phyloP scores from a whole-genome alignment of 192 early-diverging fungal species.

The Coemansia sp. region DNA sequence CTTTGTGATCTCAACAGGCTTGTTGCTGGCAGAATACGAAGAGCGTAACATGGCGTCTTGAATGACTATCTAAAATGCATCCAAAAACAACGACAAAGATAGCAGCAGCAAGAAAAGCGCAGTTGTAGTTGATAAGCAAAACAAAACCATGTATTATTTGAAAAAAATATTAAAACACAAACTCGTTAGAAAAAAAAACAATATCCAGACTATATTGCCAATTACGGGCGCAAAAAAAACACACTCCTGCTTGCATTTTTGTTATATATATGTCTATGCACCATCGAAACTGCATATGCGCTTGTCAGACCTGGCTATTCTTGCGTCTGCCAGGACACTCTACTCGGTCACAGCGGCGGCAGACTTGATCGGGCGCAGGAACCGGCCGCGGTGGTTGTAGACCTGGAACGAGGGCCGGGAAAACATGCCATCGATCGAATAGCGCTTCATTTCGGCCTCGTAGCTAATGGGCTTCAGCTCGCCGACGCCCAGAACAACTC shows the following conservation, averaged over 20 bases:
- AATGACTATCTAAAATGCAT: background rate
- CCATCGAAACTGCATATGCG: background rate
- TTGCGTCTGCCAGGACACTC: background rate
- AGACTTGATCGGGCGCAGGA: conserved; percentile 24
- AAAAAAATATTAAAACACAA: background rate
- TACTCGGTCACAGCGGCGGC: background rate
- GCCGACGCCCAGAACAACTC: conserved; percentile 37
- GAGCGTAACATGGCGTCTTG: background rate
- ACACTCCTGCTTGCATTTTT: background rate
- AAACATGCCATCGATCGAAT: conserved; percentile 48
- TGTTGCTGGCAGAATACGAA: background rate
- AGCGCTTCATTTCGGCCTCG: conserved; percentile 54
- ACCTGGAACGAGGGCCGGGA: conserved; percentile 52
- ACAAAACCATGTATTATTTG: background rate
- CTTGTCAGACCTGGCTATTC: background rate
- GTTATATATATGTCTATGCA: background rate
- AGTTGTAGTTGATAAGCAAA: no score
- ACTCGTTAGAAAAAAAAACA: background rate
- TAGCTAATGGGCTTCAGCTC: conserved; percentile 49
- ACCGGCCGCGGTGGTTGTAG: conserved; percentile 50
- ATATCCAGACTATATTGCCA: background rate
- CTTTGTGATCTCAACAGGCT: conserved; percentile 18
- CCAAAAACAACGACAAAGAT: no score
- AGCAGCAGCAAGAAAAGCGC: no score
- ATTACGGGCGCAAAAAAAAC: background rate